A percentile compares a stretch with the other conserved stretches of the same genome.
phyloP scores from a whole-genome alignment of 2,329 filamentous ascomycete genomes.

The Magnaporthiopsis incrustans region DNA sequence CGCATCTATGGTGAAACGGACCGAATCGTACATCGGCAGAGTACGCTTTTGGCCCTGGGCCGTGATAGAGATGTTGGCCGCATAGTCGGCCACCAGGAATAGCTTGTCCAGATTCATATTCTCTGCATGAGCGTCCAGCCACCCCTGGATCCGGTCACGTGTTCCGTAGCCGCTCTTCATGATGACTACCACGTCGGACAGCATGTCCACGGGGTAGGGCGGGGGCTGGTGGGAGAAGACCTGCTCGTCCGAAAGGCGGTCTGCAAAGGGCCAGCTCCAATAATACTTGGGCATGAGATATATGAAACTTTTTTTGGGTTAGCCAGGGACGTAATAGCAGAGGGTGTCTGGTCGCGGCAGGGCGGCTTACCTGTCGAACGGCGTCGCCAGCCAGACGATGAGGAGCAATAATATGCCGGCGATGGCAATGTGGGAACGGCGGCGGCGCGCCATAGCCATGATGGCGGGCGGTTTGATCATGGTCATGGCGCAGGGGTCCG shows the following conservation, averaged over 20 bases:
- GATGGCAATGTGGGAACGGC: neutral
- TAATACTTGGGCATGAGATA: neutral
- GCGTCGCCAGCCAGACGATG: neutral
- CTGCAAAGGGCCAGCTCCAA: neutral
- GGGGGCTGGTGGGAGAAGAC: neutral
- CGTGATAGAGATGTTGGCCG: neutral
- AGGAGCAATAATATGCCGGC: neutral
- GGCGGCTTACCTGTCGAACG: neutral
- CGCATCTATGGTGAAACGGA: neutral
- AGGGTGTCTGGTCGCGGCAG: too few relatives aligned
- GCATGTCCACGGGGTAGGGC: neutral
- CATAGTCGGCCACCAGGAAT: neutral
- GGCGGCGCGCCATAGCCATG: neutral
- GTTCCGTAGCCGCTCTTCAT: neutral
- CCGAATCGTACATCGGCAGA: neutral
- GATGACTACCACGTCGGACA: neutral
- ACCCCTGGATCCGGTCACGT: neutral
- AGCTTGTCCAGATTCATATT: neutral
- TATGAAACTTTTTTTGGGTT: neutral
- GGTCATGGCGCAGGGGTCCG: neutral
- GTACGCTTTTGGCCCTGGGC: neutral
- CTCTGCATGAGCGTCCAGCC: neutral
- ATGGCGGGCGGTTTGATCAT: neutral
- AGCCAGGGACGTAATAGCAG: too few relatives aligned
- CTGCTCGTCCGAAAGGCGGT: neutral